Conservation (phyloP, 129 eudicot genomes). For the Flaveria sonorensis region DNA sequence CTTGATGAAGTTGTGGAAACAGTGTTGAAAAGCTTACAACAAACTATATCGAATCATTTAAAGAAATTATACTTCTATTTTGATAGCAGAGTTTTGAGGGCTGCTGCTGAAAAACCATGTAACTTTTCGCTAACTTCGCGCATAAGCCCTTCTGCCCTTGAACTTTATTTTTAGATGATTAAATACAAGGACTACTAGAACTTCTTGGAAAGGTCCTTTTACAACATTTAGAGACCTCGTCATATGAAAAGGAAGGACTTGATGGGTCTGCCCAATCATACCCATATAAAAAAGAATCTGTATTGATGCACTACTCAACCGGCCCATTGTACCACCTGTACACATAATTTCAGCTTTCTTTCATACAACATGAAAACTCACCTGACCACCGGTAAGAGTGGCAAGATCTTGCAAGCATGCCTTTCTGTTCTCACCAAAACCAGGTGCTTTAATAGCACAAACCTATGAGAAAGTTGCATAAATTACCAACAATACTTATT, state of each 20-base stretch:
- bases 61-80: background rate
- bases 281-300: background rate
- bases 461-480: slow-evolving; percentile 45
- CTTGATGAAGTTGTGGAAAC: background rate
- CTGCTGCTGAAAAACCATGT: background rate
- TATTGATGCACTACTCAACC: background rate
- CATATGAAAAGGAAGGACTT: background rate
- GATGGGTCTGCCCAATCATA: background rate
- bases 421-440: slow-evolving; percentile 87
- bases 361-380: slow-evolving; percentile 19
- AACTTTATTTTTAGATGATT: background rate
- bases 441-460: slow-evolving; percentile 91
- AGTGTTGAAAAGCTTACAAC: background rate
- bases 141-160: background rate
- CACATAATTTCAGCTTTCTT: background rate
- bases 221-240: background rate
- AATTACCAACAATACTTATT: background rate
- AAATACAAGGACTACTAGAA: background rate
- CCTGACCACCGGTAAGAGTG: slow-evolving; percentile 78
- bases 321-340: slow-evolving; percentile 1
- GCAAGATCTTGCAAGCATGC: slow-evolving; percentile 81
- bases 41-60: background rate
- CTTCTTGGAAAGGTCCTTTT: too few species aligned
- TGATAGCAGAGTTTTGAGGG: background rate
- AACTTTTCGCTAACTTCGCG: background rate